phyloP scores from a whole-genome alignment of 768 basidiomycete genomes.

The Tylopilus vinaceipallidus region DNA sequence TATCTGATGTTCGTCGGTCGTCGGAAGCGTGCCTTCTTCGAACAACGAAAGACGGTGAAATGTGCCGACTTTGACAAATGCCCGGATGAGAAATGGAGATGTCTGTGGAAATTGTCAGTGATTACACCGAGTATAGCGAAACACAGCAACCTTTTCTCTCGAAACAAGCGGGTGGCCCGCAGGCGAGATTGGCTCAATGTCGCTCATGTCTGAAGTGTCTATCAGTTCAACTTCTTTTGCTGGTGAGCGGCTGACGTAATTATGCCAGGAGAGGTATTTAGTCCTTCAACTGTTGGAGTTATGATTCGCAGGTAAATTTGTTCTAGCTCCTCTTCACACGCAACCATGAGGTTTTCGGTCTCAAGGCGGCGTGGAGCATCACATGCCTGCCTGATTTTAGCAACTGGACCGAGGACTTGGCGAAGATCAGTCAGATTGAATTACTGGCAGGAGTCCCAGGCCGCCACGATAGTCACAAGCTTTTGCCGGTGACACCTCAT shows the following conservation, averaged over 20 bases:
- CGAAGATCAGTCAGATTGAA: no score
- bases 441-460: no score
- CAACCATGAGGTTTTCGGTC: no score
- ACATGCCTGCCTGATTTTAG: no score
- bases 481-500: no score
- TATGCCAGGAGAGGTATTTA: neutral
- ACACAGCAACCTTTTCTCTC: constrained; percentile 51
- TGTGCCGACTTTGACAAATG: constrained; percentile 78
- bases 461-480: no score
- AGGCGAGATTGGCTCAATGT: constrained; percentile 42
- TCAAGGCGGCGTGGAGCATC: no score
- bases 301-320: no score
- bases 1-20: constrained; percentile 78
- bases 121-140: neutral
- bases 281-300: no score
- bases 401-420: no score
- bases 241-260: constrained; percentile 1
- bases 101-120: constrained; percentile 43
- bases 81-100: constrained; percentile 76
- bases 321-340: no score
- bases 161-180: constrained; percentile 47
- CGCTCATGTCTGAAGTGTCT: constrained; percentile 25
- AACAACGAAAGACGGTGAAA: constrained; percentile 75
- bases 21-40: constrained; percentile 74
- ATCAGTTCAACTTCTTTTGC: no score